These are phyloP conservation scores for Annulohypoxylon nitens DNA, from an alignment of 495 filamentous ascomycete species.

Conservation along the genomic window DNA sequence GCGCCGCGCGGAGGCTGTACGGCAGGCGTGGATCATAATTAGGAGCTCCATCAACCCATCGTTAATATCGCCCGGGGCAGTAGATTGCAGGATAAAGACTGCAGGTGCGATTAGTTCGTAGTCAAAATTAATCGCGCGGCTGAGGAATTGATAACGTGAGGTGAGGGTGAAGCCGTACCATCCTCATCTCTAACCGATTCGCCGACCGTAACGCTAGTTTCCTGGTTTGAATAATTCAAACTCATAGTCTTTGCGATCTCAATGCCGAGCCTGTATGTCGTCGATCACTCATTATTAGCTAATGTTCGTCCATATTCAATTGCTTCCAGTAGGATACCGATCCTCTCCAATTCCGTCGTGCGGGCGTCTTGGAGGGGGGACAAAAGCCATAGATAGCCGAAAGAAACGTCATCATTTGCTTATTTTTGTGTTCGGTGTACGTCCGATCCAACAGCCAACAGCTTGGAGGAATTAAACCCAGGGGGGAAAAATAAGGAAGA, in stretches of 20 bases:
- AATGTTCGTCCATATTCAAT: slow-evolving; percentile 20
- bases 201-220: slow-evolving; percentile 96
- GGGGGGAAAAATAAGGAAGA: slow-evolving; percentile 25
- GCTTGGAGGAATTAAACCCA: neutral
- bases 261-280: slow-evolving; percentile 79
- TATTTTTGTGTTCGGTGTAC: slow-evolving; percentile 3
- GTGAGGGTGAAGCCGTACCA: slow-evolving; percentile 64
- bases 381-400: slow-evolving; percentile 38
- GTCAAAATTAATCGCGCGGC: slow-evolving; percentile 15
- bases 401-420: slow-evolving; percentile 13
- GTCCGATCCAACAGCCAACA: neutral
- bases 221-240: slow-evolving; percentile 97
- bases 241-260: slow-evolving; percentile 94
- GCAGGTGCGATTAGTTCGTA: slow-evolving; percentile 28
- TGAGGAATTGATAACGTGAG: slow-evolving; percentile 1
- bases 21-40: slow-evolving; percentile 99
- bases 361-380: neutral
- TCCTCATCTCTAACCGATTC: slow-evolving; percentile 98
- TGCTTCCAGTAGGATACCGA: slow-evolving; percentile 10
- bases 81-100: slow-evolving; percentile 97
- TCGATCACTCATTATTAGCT: slow-evolving; percentile 41
- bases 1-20: slow-evolving; percentile 91
- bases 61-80: slow-evolving; percentile 95
- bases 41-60: slow-evolving; percentile 98
- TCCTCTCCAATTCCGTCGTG: slow-evolving; percentile 39